Evolutionary conservation across 1,284 basidiomycete species (phyloP), one percentile per base, ranked within the genome.

Genomic region (Pterulicium gracile): DNA sequence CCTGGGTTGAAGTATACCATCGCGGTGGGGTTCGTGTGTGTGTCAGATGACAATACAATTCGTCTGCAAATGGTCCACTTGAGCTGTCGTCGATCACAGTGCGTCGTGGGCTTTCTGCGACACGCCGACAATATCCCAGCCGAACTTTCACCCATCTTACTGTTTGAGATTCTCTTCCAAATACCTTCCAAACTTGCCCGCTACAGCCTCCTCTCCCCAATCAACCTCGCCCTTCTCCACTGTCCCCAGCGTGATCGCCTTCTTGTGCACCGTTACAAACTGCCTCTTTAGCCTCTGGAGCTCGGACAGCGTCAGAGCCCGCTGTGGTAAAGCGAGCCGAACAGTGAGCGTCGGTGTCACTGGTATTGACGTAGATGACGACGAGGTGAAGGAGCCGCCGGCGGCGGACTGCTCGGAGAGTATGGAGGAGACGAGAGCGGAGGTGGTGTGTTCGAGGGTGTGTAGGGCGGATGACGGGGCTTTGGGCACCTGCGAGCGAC

Each of bases 221-320:
- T 81, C 79, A 17, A 89, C 79, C 15, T 64, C 62, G 0, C 87
- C 86, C 47, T 81, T 85, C 53, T 89, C 88, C 12, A 78, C 81
- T n/a, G 84, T 82, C 15, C 87, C 86, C 3, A 87, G 74, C 4
- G 81, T 86, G 51, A 91, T 82, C n/a, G 87, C 88, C 55, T 88
- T 89, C 57, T 85, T 88, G 61, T 94, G 89, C 32, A 87, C 73
- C 1, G 76, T 77, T 24, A 94, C 84, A 58, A 93, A 96, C 58
- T 93, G 89, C 42, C 92, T 72, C 60, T 94, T 95, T 44, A 85
- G 67, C 20, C 92, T 70, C 59, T 93, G 89, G 46, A 95, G 68
- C 64, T 93, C 89, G 0, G 88, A 81, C 17, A 94, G 70, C 15
- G 89, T 88, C 19, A 93, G 58, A 44, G 69, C 71, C 13, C 86